Evolutionary conservation across 2,329 filamentous ascomycete genomes (phyloP), one percentile per base, ranked within the genome.

Genomic region (Fusarium compactum): DNA sequence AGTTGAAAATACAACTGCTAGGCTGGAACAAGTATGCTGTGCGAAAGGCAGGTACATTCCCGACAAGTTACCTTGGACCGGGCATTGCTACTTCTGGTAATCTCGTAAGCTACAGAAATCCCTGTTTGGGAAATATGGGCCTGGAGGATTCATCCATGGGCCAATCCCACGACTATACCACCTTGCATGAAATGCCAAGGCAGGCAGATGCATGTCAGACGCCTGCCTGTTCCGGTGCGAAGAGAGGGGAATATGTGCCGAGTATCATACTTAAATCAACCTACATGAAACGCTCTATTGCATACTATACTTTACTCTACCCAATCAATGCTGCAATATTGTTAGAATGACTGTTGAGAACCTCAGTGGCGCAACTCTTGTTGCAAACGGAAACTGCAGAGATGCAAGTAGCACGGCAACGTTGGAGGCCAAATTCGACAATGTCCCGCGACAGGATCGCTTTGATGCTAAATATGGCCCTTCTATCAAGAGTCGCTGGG

Each of bases 261-360:
- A 18, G 16, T 18, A 18, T 18, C 10, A 10, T 38, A 18, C 32
- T 38, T 18, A 38, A 11, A 38, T 18, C 16, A 18, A 18, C 8
- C 32, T 1, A 18, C 5, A 1, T 16, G 32, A 38, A 38, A 18
- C 32, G 2, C 2, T 38, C 16, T 11, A 3, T 38, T 1, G 6
- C 16, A 38, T 11, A 38, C 7, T 32, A 16, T 8, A 16, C 15
- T 8, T 4, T 4, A 32, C 3, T 32, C 4, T 8, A 16, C 15
- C 15, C 9, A 38, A 1, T 6, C 16, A 34, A 34, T 6, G 32
- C 32, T 34, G 9, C 9, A 10, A 38, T 38, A 38, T 38, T 38
- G 10, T 38, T 5, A 38, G 32, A 18, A 38, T 38, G 32, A 15
- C 16, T 18, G 16, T 18, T 38, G 16, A 3, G 5, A 18, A 18